Conservation (phyloP, 306 rosid species). For the Elaeagnus macrophylla region DNA sequence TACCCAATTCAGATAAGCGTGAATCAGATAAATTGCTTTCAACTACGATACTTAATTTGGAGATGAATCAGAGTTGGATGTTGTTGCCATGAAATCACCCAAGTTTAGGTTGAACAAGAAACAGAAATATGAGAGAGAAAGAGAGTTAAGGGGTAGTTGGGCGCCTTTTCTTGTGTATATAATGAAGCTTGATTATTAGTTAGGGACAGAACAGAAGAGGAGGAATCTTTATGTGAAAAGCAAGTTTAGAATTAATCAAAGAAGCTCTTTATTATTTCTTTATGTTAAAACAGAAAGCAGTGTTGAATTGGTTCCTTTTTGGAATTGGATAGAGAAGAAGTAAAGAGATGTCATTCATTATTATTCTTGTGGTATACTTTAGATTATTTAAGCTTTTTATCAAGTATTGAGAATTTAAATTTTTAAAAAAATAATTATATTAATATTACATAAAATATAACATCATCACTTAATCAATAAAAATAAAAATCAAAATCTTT, state of each 20-base stretch:
- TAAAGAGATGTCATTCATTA: too few relatives aligned
- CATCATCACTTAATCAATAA: too few relatives aligned
- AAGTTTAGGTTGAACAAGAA: background rate
- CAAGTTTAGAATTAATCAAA: background rate
- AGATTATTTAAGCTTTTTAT: too few relatives aligned
- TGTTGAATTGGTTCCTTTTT: too few relatives aligned
- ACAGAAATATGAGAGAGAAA: background rate
- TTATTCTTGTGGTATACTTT: too few relatives aligned
- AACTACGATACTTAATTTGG: conserved; percentile 14
- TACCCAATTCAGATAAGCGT: conserved; percentile 13
- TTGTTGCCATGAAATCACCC: conserved; percentile 27
- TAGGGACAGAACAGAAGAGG: background rate
- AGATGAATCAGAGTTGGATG: conserved; percentile 7
- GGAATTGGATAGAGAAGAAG: too few relatives aligned
- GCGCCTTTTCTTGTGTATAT: conserved; percentile 10
- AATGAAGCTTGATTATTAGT: conserved; percentile 2
- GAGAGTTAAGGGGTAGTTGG: conserved; percentile 25
- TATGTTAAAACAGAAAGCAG: too few relatives aligned
- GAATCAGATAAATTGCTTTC: conserved; percentile 17
- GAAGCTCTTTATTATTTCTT: background rate
- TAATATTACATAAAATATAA: too few relatives aligned
- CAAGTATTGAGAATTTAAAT: too few relatives aligned
- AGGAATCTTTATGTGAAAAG: background rate
- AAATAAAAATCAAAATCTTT: too few relatives aligned
- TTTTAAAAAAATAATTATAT: too few relatives aligned